Percentiles rank a stretch among this genome's conserved stretches.
Conservation (phyloP, 2,329 filamentous ascomycete species). For the Cercospora sp. region DNA sequence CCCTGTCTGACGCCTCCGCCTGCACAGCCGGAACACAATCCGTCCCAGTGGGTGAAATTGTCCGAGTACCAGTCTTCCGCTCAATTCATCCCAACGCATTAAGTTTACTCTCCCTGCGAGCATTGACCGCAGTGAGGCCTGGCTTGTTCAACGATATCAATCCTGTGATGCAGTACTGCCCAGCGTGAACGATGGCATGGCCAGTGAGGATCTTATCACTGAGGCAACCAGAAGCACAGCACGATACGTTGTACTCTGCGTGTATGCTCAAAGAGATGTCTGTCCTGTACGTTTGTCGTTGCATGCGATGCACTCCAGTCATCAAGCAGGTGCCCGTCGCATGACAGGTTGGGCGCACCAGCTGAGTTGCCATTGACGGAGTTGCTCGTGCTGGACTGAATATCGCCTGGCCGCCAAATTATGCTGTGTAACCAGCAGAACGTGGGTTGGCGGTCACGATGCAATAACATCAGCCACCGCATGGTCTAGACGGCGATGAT, state of each 20-base stretch:
- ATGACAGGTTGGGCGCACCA: background rate
- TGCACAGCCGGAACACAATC: background rate
- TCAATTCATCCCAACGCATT: background rate
- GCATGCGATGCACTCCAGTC: too few species aligned
- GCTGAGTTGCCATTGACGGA: background rate
- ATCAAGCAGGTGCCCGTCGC: background rate
- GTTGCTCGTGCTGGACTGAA: background rate
- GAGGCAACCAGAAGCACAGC: background rate
- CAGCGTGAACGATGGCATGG: background rate
- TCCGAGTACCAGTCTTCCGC: slow-evolving; percentile 2
- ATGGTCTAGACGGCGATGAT: background rate
- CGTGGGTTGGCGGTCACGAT: background rate
- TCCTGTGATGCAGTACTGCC: background rate
- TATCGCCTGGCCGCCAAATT: background rate
- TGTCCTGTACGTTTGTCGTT: background rate
- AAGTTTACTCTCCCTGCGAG: background rate
- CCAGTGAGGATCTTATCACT: background rate
- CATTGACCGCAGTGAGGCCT: background rate
- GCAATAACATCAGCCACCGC: background rate
- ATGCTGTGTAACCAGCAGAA: background rate
- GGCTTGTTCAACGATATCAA: background rate
- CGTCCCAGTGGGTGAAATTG: slow-evolving; percentile 6
- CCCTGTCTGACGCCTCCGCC: background rate
- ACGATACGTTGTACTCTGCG: background rate
- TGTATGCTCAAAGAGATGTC: background rate